Percentiles rank a stretch among this genome's conserved stretches.
These are phyloP conservation scores for Pseudonitzschia multistriata DNA, from an alignment of 108 stramenopile genomes.

Conservation along the genomic window DNA sequence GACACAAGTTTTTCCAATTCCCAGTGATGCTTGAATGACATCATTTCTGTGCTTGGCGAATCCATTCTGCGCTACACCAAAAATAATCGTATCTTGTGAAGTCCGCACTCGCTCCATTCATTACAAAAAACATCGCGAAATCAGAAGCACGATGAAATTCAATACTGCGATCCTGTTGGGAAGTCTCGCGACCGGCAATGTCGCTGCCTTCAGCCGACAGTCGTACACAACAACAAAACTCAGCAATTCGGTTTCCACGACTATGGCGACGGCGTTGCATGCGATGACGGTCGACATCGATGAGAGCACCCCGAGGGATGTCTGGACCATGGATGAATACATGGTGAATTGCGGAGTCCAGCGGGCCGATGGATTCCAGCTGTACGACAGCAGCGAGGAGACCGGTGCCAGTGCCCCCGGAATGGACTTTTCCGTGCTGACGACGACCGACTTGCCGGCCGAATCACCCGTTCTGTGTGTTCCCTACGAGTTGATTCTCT, in stretches of 20 bases:
- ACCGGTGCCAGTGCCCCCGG: constrained; percentile 25
- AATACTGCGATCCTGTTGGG: neutral
- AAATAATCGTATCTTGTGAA: too few species aligned
- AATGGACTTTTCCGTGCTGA: constrained; percentile 34
- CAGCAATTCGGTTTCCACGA: neutral
- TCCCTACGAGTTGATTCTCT: constrained; percentile 37
- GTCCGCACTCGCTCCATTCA: too few species aligned
- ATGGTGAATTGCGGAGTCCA: constrained; percentile 39
- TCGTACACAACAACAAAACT: neutral
- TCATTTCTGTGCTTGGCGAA: too few species aligned
- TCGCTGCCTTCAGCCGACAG: neutral
- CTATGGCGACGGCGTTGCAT: neutral
- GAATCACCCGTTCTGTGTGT: constrained; percentile 37
- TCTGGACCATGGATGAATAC: constrained; percentile 45
- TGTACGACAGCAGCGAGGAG: constrained; percentile 32
- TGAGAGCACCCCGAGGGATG: constrained; percentile 39
- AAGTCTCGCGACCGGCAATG: neutral
- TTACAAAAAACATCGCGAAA: too few species aligned
- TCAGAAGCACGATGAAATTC: neutral
- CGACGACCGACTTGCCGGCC: constrained; percentile 41
- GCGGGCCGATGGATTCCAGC: constrained; percentile 40
- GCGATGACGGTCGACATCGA: constrained; percentile 23
- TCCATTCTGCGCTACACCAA: too few species aligned
- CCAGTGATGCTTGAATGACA: too few species aligned
- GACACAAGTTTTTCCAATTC: too few species aligned